Conservation (phyloP, 1,284 basidiomycete species). For the Vanrija pseudolonga region DNA sequence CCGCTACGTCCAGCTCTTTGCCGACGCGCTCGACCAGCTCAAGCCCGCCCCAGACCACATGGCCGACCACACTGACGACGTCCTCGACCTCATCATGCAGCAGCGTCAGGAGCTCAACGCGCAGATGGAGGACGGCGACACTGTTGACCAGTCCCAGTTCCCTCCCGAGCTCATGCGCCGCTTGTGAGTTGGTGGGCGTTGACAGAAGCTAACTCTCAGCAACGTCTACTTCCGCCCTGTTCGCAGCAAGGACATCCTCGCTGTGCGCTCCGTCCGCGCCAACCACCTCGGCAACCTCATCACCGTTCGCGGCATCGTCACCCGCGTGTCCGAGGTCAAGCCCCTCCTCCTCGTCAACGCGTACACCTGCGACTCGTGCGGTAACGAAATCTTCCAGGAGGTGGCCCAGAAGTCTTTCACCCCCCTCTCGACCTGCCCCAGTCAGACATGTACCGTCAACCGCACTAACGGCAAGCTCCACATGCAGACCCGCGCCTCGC, state of each 20-base stretch:
- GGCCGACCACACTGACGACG: conserved; percentile 73
- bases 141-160: conserved; percentile 52
- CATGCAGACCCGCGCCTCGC: conserved; percentile 95
- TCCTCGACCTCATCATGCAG: conserved; percentile 90
- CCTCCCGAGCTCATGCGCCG: conserved; percentile 85
- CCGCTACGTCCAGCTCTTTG: conserved; percentile 86
- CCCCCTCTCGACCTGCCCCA: conserved; percentile 83
- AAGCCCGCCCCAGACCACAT: conserved; percentile 83
- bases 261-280: conserved; percentile 87
- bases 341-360: conserved; percentile 95
- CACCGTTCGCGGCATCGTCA: conserved; percentile 95
- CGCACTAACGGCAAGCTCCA: conserved; percentile 85
- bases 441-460: conserved; percentile 79
- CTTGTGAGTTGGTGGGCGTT: conserved; percentile 66
- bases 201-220: conserved; percentile 50
- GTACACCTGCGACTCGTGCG: conserved; percentile 97
- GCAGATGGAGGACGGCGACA: conserved; percentile 46
- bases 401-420: conserved; percentile 90
- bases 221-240: conserved; percentile 91
- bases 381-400: conserved; percentile 97
- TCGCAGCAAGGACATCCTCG: conserved; percentile 62
- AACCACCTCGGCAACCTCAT: conserved; percentile 84
- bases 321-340: conserved; percentile 97
- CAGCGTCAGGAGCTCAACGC: conserved; percentile 86
- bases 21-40: conserved; percentile 82